Base-by-base conservation (phyloP, 352 stramenopile species). In the Phytophthora foliorum region DNA sequence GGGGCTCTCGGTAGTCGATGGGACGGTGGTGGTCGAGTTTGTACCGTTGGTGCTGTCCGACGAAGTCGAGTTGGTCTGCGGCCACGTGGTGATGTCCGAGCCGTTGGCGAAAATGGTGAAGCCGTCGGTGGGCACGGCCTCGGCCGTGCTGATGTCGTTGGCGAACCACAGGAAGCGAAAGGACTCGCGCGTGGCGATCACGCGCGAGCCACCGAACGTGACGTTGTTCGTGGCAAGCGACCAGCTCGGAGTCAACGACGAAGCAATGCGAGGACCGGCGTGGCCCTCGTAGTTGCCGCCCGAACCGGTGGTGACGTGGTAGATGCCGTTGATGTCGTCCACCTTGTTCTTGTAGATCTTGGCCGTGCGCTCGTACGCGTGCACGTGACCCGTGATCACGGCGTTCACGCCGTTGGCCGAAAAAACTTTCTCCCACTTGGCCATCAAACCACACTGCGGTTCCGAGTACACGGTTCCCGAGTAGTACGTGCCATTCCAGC, bases 231-330 rank as follows among this genome's bases (percentile, higher is more conserved):
- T 29, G 13, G 29, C 51, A 13, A 85, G 48, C 29, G 77, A 84
- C 79, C 79, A 88, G 56, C 57, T 79, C 57, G 76, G 78, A 41
- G 71, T 63, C 10, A 65, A 25, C 3, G 71, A 66, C n/a, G 48
- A 61, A 1, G 44, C 39, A 32, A 86, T 68, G 3, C 75, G 78
- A 19, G 69, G 68, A 11, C 67, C 71, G 14, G 74, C 74, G 54
- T 80, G 75, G n/a, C 76, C 80, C 36, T 88, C 80, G 57, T 82
- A 79, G 67, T 88, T 88, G 41, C 80, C 80, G 34, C 68, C 80
- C 0, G 77, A 81, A 1, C 80, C 80, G 0, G 69, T 86, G 21
- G 77, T 82, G 34, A 88, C 58, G 61, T 88, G 65, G 62, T 86
- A 86, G 14, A 81, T 64, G 6, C 80, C 80, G 6, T 79, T 78